Evolutionary conservation across 768 basidiomycete genomes (phyloP).

Genomic region (Brasilioporus rufonigricans): DNA sequence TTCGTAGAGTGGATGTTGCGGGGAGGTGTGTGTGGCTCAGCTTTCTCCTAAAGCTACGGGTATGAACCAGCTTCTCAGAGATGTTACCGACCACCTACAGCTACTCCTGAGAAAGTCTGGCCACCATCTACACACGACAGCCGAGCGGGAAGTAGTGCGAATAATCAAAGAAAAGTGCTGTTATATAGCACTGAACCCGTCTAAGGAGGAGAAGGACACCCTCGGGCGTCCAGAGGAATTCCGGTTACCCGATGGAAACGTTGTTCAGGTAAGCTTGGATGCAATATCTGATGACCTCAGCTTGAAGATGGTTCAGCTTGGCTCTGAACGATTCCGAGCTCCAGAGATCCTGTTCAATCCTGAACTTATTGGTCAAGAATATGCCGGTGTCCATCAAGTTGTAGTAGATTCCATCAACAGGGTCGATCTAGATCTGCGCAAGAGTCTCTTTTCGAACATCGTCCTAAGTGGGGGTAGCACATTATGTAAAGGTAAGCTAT

Average conservation of each 20-base stretch:
- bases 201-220: conserved; percentile 94
- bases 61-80: conserved; percentile 45
- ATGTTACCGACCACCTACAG: conserved; percentile 96
- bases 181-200: conserved; percentile 89
- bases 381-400: conserved; percentile 96
- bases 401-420: conserved; percentile 98
- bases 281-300: conserved; percentile 10
- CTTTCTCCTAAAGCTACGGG: not conserved
- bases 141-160: conserved; percentile 94
- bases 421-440: conserved; percentile 94
- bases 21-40: conserved; percentile 61
- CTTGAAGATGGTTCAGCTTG: conserved; percentile 56
- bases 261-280: conserved; percentile 68
- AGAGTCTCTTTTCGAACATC: conserved; percentile 94
- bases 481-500: conserved; percentile 75
- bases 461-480: conserved; percentile 97
- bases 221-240: conserved; percentile 81
- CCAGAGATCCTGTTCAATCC: conserved; percentile 98
- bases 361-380: conserved; percentile 93
- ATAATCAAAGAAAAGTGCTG: conserved; percentile 99
- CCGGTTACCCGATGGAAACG: conserved; percentile 90
- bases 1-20: conserved; percentile 93
- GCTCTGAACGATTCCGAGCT: conserved; percentile 92
- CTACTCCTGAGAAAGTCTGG: conserved; percentile 91
- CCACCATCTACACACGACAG: conserved; percentile 93